Evolutionary conservation across 164 flowering plant genomes (phyloP).

Genomic region (Vitis rotundifolia): DNA sequence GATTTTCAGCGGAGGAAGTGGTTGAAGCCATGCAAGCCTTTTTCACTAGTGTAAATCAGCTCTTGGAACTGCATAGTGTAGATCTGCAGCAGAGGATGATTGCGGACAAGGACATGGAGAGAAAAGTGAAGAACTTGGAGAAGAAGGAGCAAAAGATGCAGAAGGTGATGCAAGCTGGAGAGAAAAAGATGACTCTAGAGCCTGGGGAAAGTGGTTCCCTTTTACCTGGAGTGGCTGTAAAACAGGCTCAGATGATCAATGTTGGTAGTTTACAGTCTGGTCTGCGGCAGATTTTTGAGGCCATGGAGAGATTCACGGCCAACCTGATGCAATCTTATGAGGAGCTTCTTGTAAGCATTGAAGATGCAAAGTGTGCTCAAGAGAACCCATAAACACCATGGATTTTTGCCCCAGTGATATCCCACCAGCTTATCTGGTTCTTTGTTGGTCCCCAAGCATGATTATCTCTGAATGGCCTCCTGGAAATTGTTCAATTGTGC

Average conservation of each 20-base stretch:
- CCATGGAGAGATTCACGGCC: conserved; percentile 23
- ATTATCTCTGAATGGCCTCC: neutral
- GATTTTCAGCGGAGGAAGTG: conserved; percentile 47
- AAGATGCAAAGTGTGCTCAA: conserved; percentile 4
- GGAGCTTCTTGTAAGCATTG: conserved; percentile 9
- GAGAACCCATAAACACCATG: conserved; percentile 3
- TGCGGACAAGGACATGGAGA: conserved; percentile 39
- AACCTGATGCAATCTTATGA: conserved; percentile 21
- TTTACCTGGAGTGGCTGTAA: neutral
- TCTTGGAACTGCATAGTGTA: conserved; percentile 25
- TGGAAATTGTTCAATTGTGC: neutral
- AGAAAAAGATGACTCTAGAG: conserved; percentile 6
- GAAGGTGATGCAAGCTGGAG: conserved; percentile 16
- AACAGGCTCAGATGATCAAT: neutral
- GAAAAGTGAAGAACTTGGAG: conserved; percentile 23
- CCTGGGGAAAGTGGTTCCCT: neutral
- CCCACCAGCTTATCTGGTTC: too few species aligned
- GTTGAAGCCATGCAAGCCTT: conserved; percentile 43
- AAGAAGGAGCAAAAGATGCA: conserved; percentile 29
- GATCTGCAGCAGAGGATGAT: conserved; percentile 32
- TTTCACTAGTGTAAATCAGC: conserved; percentile 22
- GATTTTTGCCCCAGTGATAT: neutral
- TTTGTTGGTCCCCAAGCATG: neutral
- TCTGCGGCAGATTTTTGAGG: conserved; percentile 21
- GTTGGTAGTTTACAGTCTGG: conserved; percentile 13